phyloP scores from a whole-genome alignment of 2,329 filamentous ascomycete genomes.

The Trichoderma koningiopsis region DNA sequence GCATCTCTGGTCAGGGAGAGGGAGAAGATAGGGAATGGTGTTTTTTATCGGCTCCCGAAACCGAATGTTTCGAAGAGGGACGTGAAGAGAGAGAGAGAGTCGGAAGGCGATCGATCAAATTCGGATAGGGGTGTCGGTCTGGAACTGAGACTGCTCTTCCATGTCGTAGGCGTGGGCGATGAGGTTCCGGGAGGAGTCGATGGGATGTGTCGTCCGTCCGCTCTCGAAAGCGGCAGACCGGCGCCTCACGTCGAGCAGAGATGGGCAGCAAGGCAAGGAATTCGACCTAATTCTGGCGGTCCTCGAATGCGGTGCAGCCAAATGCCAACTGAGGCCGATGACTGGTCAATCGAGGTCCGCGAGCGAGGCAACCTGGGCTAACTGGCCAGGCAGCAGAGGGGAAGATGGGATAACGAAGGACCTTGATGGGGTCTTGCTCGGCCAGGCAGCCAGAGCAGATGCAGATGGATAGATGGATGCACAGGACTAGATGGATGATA shows the following conservation, averaged over 20 bases:
- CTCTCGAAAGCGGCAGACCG: constrained; percentile 6
- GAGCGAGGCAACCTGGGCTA: constrained; percentile 22
- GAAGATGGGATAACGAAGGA: background rate
- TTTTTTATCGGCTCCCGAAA: constrained; percentile 19
- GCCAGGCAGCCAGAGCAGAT: constrained; percentile 11
- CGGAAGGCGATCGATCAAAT: constrained; percentile 33
- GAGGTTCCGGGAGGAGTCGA: constrained; percentile 4
- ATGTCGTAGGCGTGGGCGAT: constrained; percentile 33
- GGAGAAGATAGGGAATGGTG: background rate
- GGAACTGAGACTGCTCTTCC: constrained; percentile 41
- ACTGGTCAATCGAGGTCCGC: constrained; percentile 24
- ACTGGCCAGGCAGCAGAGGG: constrained; percentile 24
- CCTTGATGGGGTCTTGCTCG: constrained; percentile 17
- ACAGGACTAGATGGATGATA: background rate
- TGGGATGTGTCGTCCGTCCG: constrained; percentile 14
- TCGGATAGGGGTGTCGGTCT: constrained; percentile 37
- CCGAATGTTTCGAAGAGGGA: background rate
- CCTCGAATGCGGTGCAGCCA: constrained; percentile 13
- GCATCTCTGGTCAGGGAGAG: constrained; percentile 58
- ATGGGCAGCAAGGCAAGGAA: constrained; percentile 18
- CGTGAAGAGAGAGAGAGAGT: background rate
- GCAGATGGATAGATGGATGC: background rate
- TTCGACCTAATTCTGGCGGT: constrained; percentile 10
- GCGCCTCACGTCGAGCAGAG: constrained; percentile 2
- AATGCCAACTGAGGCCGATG: constrained; percentile 21